These are phyloP conservation scores for Radiomyces spectabilis DNA, from an alignment of 192 early-diverging fungal genomes.

Conservation along the genomic window DNA sequence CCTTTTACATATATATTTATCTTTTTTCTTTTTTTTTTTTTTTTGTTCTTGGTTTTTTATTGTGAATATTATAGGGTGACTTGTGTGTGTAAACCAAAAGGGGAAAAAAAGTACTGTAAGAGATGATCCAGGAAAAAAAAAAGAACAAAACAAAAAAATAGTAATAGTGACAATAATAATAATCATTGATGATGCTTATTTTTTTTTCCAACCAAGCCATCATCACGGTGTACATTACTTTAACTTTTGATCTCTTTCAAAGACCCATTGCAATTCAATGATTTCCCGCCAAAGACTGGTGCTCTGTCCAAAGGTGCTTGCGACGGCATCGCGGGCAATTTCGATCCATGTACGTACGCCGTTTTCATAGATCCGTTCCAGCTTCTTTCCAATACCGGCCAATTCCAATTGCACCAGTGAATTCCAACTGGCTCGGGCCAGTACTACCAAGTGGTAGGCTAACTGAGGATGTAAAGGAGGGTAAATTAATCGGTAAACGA, in stretches of 20 bases:
- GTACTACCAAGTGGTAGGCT: conserved; percentile 7
- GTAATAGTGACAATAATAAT: too few relatives aligned
- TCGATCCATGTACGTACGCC: conserved; percentile 21
- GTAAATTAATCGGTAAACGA: conserved; percentile 18
- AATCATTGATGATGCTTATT: too few relatives aligned
- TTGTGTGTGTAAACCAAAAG: too few relatives aligned
- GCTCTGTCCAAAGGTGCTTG: conserved; percentile 14
- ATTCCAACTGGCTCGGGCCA: conserved; percentile 22
- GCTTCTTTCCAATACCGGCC: conserved; percentile 15
- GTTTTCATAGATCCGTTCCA: conserved; percentile 17
- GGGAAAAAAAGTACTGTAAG: too few relatives aligned
- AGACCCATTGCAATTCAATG: conserved; percentile 26
- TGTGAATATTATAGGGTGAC: not conserved
- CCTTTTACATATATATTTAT: not conserved
- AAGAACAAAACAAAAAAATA: too few relatives aligned
- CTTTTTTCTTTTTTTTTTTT: not conserved
- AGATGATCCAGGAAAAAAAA: too few relatives aligned
- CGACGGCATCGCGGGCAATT: conserved; percentile 8
- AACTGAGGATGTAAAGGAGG: conserved; percentile 16
- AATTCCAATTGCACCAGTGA: conserved; percentile 23
- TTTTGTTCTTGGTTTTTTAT: not conserved
- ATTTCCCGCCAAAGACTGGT: conserved; percentile 19
- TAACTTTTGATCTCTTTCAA: conserved; percentile 22
- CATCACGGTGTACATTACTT: too few relatives aligned
- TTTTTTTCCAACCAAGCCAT: too few relatives aligned